Percentiles rank a stretch among this genome's conserved stretches.
Conservation (phyloP, 2,329 filamentous ascomycete genomes). For the Westerdykella aurantiaca region DNA sequence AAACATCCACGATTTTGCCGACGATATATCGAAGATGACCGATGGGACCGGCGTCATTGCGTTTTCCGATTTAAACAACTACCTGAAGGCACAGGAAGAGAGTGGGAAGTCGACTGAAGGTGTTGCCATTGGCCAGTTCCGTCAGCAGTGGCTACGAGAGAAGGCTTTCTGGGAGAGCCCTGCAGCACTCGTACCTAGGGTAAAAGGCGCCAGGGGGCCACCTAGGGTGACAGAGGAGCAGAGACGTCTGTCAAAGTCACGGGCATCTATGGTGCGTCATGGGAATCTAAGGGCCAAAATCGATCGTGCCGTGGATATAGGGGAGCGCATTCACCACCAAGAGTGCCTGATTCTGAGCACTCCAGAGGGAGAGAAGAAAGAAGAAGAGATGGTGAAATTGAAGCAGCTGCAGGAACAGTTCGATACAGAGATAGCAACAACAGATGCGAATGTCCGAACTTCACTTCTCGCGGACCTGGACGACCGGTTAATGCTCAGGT, state of each 20-base stretch:
- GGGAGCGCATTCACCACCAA: conserved; percentile 22
- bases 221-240: background rate
- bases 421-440: background rate
- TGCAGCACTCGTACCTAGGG: background rate
- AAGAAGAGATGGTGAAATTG: conserved; percentile 34
- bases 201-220: background rate
- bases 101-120: conserved; percentile 18
- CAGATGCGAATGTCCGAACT: conserved; percentile 5
- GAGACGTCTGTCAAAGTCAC: background rate
- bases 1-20: conserved; percentile 22
- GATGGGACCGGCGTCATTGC: conserved; percentile 16
- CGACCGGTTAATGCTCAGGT: conserved; percentile 23
- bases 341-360: conserved; percentile 23
- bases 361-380: conserved; percentile 17
- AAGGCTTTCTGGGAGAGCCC: conserved; percentile 6
- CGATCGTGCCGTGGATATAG: conserved; percentile 19
- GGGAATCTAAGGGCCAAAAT: background rate
- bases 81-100: conserved; percentile 16
- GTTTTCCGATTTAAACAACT: conserved; percentile 10
- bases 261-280: background rate
- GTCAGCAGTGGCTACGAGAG: conserved; percentile 7
- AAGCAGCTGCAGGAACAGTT: conserved; percentile 35
- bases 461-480: conserved; percentile 15
- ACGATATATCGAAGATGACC: conserved; percentile 16
- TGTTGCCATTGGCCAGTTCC: conserved; percentile 8